These are phyloP conservation scores for Fusarium tricinctum DNA, from an alignment of 2,329 filamentous ascomycete species.

Conservation along the genomic window DNA sequence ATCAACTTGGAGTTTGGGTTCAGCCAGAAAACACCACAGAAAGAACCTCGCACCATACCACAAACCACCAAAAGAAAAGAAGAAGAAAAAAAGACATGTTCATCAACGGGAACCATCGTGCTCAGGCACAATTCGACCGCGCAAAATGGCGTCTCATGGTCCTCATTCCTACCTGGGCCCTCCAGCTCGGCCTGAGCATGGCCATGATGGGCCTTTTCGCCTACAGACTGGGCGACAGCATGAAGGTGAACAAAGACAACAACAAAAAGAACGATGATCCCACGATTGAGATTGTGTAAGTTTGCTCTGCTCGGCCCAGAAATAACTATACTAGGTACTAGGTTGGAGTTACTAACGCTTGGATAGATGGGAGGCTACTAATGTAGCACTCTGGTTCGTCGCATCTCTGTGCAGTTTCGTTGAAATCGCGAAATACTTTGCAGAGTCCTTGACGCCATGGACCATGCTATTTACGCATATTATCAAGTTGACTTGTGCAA, in stretches of 20 bases:
- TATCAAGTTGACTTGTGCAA: constrained; percentile 63
- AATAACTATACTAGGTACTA: background rate
- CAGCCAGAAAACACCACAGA: background rate
- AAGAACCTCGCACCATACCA: background rate
- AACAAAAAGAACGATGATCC: constrained; percentile 58
- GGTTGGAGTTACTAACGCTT: constrained; percentile 1
- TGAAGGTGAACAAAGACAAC: constrained; percentile 59
- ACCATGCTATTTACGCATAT: constrained; percentile 66
- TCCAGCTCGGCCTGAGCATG: constrained; percentile 63
- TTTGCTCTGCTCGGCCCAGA: constrained; percentile 20
- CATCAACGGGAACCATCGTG: constrained; percentile 60
- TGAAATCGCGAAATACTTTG: constrained; percentile 62
- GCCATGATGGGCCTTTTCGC: constrained; percentile 66
- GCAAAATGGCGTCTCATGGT: constrained; percentile 65
- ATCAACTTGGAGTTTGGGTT: constrained; percentile 5
- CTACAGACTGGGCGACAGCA: constrained; percentile 65
- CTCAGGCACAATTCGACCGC: constrained; percentile 66
- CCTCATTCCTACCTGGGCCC: constrained; percentile 64
- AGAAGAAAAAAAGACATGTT: constrained; percentile 13
- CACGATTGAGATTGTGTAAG: constrained; percentile 66
- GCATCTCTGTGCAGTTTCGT: constrained; percentile 62
- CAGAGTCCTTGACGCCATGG: constrained; percentile 68
- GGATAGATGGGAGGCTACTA: constrained; percentile 67
- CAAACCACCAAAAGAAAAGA: background rate
- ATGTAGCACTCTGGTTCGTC: constrained; percentile 64